Base-by-base conservation (phyloP, 176 grass and related monocot species). In the Chrysopogon serrulatus region DNA sequence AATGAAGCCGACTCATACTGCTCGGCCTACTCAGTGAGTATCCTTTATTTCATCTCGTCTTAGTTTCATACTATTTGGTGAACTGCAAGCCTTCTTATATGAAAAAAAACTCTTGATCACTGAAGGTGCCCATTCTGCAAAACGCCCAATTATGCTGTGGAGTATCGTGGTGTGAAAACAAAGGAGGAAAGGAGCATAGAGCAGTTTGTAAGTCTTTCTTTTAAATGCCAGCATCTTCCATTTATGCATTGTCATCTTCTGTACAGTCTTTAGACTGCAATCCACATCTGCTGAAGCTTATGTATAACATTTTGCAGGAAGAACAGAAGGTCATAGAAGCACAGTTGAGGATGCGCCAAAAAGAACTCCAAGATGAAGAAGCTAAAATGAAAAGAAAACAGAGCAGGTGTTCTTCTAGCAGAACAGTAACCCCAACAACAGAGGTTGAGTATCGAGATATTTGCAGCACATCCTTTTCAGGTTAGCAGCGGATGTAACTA, bases 261-360 rank as follows among this genome's bases (percentile, higher is more conserved):
- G 4, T 65, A 67, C 44, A 57, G 8, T 73, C 15, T 60, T 82
- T 47, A 71, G 44, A 72, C 51, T 57, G 41, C 45, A 49, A 72
- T 65, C 39, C 76, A 33, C 4, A 78, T 53, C 74, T 89, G 56
- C 24, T 34, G 87, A 53, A 64, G 77, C 49, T 83, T 61, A 79
- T 80, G 30, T 76, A 84, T 51, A 60, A 74, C 80, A n/a, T 74
- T 45, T 88, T 87, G 73, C 83, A 99, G 96, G 96, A 99, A 87
- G 93, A 99, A 74, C 96, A 96, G 77, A 96, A 88, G 81, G 93
- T 99, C 74, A 96, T 99, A 82, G 96, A 99, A 90, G 96, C 96
- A 71, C 93, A 99, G 79, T 94, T 96, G 89, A 91, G 96, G 87
- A 91, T 99, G 31, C 93, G 90, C n/a, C 91, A 91, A 61, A 92